phyloP scores from a whole-genome alignment of 495 filamentous ascomycete species.

The Aspergillus wentii region DNA sequence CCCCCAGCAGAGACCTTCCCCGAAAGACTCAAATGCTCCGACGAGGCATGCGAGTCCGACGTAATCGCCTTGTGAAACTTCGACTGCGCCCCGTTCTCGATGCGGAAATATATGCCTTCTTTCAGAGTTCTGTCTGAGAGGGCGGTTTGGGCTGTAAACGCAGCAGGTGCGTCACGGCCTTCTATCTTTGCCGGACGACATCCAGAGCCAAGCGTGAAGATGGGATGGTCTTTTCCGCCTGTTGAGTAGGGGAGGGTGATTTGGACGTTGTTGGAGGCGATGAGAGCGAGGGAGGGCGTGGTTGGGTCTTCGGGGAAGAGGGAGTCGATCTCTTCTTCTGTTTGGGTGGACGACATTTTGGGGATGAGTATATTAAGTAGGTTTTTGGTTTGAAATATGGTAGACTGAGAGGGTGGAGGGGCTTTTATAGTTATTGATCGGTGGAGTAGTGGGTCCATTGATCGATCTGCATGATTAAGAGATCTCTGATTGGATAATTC shows the following conservation, averaged over 20 bases:
- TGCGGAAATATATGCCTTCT: not conserved
- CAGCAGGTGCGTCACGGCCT: not conserved
- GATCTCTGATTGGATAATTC: too few species aligned
- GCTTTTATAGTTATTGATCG: too few species aligned
- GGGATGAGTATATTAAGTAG: too few species aligned
- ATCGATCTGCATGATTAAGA: too few species aligned
- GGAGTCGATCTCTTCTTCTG: too few species aligned
- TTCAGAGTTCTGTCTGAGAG: not conserved
- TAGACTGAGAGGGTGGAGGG: too few species aligned
- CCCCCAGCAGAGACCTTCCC: not conserved
- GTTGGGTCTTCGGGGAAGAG: not conserved
- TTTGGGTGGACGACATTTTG: too few species aligned
- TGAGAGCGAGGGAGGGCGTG: not conserved
- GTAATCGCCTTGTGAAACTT: not conserved
- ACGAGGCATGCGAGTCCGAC: not conserved
- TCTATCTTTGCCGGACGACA: not conserved
- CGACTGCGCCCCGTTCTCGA: not conserved
- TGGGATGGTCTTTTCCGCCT: not conserved
- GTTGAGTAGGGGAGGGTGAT: not conserved
- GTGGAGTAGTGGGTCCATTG: too few species aligned
- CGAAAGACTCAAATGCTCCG: not conserved
- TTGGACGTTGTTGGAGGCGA: not conserved
- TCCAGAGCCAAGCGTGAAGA: not conserved
- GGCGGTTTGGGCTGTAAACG: not conserved
- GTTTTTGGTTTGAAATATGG: too few species aligned